phyloP scores from a whole-genome alignment of 768 basidiomycete genomes.

The Boletus reticuloceps region DNA sequence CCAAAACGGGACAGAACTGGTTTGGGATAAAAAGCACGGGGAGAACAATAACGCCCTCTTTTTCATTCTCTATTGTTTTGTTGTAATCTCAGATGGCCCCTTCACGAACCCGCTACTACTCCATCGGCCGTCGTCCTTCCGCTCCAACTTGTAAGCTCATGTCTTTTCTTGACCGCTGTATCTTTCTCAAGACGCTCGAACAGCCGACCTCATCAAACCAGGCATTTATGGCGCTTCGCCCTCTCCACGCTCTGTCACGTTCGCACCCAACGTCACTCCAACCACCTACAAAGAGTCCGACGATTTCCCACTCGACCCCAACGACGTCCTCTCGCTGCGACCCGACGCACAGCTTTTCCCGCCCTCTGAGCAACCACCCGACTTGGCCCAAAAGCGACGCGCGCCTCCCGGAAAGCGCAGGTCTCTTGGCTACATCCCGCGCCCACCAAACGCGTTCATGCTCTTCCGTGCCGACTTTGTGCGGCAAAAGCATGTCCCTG shows the following conservation, averaged over 20 bases:
- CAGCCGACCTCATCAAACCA: constrained; percentile 44
- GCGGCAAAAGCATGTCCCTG: constrained; percentile 47
- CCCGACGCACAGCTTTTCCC: constrained; percentile 49
- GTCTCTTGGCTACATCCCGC: constrained; percentile 44
- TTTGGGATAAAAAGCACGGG: constrained; percentile 22
- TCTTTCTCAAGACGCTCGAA: background rate
- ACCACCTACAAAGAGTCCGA: constrained; percentile 44
- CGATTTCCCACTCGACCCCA: constrained; percentile 18
- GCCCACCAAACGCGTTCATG: constrained; percentile 35
- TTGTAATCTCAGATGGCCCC: constrained; percentile 13
- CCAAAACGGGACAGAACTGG: constrained; percentile 9
- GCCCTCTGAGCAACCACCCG: constrained; percentile 42
- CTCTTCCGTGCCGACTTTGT: constrained; percentile 37
- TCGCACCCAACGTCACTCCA: constrained; percentile 62
- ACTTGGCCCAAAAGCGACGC: constrained; percentile 43
- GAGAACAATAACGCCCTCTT: constrained; percentile 26
- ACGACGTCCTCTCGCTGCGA: constrained; percentile 31
- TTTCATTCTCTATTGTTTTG: background rate
- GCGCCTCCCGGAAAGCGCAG: constrained; percentile 61
- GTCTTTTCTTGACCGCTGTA: background rate
- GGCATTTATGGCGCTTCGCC: constrained; percentile 50
- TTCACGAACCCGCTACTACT: constrained; percentile 23
- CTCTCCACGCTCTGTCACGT: constrained; percentile 52
- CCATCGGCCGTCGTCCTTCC: constrained; percentile 41
- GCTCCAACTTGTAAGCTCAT: constrained; percentile 20